Conservation (phyloP, 2,329 filamentous ascomycete species). For the Eurotiales sp. region DNA sequence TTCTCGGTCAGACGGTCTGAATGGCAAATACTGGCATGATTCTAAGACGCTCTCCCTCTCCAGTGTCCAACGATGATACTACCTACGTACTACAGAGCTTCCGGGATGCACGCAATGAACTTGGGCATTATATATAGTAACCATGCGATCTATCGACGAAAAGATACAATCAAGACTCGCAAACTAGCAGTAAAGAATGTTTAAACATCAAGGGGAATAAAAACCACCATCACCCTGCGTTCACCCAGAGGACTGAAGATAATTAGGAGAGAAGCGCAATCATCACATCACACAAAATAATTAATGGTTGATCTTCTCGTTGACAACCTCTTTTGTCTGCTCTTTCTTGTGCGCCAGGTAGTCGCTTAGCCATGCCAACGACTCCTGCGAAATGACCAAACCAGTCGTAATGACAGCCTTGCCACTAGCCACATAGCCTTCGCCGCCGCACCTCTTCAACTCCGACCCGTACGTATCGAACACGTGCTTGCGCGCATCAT, state of each 20-base stretch:
- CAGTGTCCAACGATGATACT: no score
- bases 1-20: no score
- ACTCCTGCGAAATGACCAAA: conserved; percentile 64
- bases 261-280: no score
- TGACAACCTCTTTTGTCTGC: conserved; percentile 53
- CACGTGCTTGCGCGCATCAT: conserved; percentile 50
- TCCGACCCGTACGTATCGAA: conserved; percentile 42
- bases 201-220: conserved; percentile 4
- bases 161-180: not conserved
- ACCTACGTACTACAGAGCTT: no score
- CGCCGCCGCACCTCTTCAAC: conserved; percentile 48
- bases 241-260: no score
- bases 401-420: conserved; percentile 68
- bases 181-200: not conserved
- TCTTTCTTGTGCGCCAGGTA: conserved; percentile 61
- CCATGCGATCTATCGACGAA: conserved; percentile 2
- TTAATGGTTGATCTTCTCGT: conserved; percentile 44
- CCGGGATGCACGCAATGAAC: not conserved
- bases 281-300: no score
- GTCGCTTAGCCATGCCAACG: conserved; percentile 57
- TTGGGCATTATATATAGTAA: not conserved
- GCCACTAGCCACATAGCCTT: conserved; percentile 62
- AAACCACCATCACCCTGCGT: not conserved
- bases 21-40: no score
- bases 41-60: no score